Evolutionary conservation across 306 rosid genomes (phyloP).

Genomic region (Fagus crenata): DNA sequence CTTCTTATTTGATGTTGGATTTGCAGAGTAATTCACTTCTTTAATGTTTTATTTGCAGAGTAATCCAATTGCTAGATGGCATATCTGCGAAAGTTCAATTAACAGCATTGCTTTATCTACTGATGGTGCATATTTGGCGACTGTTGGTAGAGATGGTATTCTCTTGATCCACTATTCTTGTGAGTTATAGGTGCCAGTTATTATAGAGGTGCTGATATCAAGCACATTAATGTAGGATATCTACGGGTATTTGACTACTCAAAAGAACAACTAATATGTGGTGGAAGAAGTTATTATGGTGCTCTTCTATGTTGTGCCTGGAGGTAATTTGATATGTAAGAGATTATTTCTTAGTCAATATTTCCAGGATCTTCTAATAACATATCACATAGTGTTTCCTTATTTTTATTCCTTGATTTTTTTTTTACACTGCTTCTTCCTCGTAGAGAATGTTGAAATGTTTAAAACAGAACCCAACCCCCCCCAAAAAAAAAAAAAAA

Average conservation of each 20-base stretch:
- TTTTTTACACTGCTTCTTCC: too few species aligned
- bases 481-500: not conserved
- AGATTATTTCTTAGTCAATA: constrained; percentile 11
- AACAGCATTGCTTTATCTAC: constrained; percentile 81
- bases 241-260: constrained; percentile 87
- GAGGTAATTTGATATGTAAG: constrained; percentile 47
- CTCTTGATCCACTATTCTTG: constrained; percentile 6
- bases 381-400: not conserved
- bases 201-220: constrained; percentile 21
- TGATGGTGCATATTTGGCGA: constrained; percentile 77
- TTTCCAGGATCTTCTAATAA: not conserved
- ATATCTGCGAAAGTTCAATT: constrained; percentile 84
- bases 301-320: constrained; percentile 95
- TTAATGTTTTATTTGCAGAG: constrained; percentile 52
- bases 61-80: constrained; percentile 96
- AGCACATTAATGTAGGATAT: constrained; percentile 59
- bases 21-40: too few species aligned
- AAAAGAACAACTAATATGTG: constrained; percentile 88
- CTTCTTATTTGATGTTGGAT: not conserved
- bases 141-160: constrained; percentile 95
- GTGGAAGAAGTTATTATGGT: constrained; percentile 97
- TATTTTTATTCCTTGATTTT: not conserved
- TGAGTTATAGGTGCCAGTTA: not conserved
- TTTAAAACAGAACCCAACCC: not conserved
- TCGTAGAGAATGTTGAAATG: constrained; percentile 3